Evolutionary conservation across 1,284 basidiomycete species (phyloP).

Genomic region (Tylopilus sp.): DNA sequence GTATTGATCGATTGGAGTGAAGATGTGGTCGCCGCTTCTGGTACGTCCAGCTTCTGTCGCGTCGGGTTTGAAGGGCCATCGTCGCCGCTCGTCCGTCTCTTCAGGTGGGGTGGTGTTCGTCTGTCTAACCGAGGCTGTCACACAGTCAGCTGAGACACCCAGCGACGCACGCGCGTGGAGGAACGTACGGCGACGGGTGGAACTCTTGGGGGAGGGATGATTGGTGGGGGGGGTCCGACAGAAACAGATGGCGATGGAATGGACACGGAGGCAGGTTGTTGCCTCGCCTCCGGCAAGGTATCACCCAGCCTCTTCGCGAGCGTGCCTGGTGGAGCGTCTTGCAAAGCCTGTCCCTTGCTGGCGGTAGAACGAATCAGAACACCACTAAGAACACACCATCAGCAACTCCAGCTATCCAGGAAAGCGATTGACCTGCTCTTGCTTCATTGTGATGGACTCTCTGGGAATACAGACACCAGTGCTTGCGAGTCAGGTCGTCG

Average conservation of each 20-base stretch:
- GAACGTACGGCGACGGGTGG: conserved; percentile 17
- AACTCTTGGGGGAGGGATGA: not conserved
- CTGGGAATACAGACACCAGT: conserved; percentile 8
- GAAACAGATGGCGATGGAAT: not conserved
- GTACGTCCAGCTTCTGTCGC: conserved; percentile 16
- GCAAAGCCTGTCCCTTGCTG: not conserved
- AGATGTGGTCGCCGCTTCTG: not conserved
- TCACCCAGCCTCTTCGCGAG: not conserved
- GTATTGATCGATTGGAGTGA: not conserved
- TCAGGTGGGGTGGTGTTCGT: conserved; percentile 7
- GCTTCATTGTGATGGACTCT: conserved; percentile 24
- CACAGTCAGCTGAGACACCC: not conserved
- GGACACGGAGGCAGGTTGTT: not conserved
- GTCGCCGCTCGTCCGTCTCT: conserved; percentile 11
- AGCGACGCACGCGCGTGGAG: too few species aligned
- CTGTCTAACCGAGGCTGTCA: conserved; percentile 18
- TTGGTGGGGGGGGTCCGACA: not conserved
- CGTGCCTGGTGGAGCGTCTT: conserved; percentile 1
- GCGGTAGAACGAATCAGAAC: conserved; percentile 14
- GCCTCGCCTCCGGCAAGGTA: not conserved
- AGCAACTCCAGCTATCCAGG: conserved; percentile 1
- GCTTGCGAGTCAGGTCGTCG: conserved; percentile 9
- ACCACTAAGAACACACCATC: conserved; percentile 13
- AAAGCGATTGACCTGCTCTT: conserved; percentile 19
- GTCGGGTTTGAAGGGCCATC: conserved; percentile 4